Evolutionary conservation across 2,329 filamentous ascomycete species (phyloP).

Genomic region (Aspergillus bombycis): DNA sequence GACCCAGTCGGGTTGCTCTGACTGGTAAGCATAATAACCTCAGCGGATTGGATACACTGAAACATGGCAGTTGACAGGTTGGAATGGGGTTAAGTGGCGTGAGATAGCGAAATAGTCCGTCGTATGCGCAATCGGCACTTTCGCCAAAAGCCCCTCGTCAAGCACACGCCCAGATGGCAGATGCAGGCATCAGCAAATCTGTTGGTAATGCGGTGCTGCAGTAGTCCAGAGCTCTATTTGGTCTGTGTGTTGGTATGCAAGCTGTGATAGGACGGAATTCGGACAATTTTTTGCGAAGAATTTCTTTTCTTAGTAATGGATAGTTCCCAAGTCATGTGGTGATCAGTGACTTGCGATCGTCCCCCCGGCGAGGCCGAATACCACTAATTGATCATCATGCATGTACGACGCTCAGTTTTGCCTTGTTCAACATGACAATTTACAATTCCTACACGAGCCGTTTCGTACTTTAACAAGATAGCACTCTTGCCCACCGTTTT

Average conservation of each 20-base stretch:
- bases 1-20: conserved; percentile 10
- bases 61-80: conserved; percentile 26
- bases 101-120: conserved; percentile 23
- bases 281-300: conserved; percentile 16
- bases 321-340: conserved; percentile 26
- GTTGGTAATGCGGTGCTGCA: conserved; percentile 3
- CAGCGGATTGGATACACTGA: conserved; percentile 9
- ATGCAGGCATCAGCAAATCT: conserved; percentile 16
- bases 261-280: conserved; percentile 22
- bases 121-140: conserved; percentile 15
- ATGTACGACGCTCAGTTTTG: neutral
- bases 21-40: conserved; percentile 10
- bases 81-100: conserved; percentile 25
- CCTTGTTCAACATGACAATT: neutral
- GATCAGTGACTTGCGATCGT: conserved; percentile 23
- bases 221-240: conserved; percentile 16
- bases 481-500: neutral
- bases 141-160: conserved; percentile 7
- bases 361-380: conserved; percentile 26
- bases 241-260: conserved; percentile 18
- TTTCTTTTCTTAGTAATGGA: conserved; percentile 10
- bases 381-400: neutral
- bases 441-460: neutral
- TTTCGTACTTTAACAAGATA: neutral
- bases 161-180: conserved; percentile 9